Base-by-base conservation (phyloP, 225 moss, liverwort and hornwort species). In the Pseudoscleropodium purum region DNA sequence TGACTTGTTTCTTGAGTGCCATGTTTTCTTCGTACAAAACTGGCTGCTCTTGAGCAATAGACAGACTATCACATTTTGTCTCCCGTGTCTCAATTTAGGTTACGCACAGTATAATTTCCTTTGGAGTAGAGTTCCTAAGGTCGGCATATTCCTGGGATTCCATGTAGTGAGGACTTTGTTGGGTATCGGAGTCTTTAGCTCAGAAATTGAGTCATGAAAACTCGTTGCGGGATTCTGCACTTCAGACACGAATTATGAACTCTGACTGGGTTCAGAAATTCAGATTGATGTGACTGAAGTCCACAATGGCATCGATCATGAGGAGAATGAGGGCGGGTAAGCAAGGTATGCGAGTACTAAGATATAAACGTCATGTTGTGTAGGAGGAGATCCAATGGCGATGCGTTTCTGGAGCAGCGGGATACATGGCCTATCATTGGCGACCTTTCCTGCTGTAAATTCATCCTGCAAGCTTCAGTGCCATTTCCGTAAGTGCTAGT, bases 371-470 rank as follows among this genome's bases (percentile, higher is more conserved):
- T 39, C 83, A 67, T 93, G 86, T 65, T 89, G 76, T 89, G 86
- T 86, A 78, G 85, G 86, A 86, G 87, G 79, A 80, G 88, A 37
- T 39, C 82, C 83, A 79, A 92, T 93, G 93, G 92, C 92, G 85
- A 85, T 86, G 89, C 93, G 93, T 86, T 91, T 93, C n/a, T 92
- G 89, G 93, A 89, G 91, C 89, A 83, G 54, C 75, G 89, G 93
- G 75, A 54, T 92, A 75, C 92, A 93, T 89, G 89, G 92, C n/a
- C 87, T 93, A 56, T 89, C 90, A 47, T 66, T 92, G 85, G 92
- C 88, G 79, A 86, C 90, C 65, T 91, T 88, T 65, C 92, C 91
- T 82, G 81, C 89, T 64, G 85, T 91, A 21, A 87, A 85, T 69
- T 81, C 85, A 26, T 86, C 92, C 24, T 89, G 91, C 91, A 89